Base-by-base conservation (phyloP, 2,329 filamentous ascomycete species). In the Fusarium burgessii region DNA sequence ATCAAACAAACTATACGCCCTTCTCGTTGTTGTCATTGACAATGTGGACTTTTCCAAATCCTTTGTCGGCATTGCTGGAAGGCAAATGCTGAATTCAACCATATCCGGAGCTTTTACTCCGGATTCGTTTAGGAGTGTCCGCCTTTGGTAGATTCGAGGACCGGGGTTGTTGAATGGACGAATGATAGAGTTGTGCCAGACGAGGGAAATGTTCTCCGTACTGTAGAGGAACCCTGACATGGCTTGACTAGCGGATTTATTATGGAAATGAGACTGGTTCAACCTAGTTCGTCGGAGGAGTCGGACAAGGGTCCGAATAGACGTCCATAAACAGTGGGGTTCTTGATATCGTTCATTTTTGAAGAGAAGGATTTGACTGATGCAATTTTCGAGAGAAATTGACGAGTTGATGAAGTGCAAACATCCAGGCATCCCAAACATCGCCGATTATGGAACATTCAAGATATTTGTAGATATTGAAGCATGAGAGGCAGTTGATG, bases 211-310 rank as follows among this genome's bases (percentile, higher is more conserved):
- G 57, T 45, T 20, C 25, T 51, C 32, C 20, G 17, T 5, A 38
- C 20, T n/a, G 32, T 36, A 38, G 32, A 18, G 32, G 41, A 29
- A 29, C 29, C 29, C 58, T 47, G 46, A 45, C 52, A 56, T 47
- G 47, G 61, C 45, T 72, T 66, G 62, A 23, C 62, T 67, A 58
- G 58, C 66, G 66, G 70, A 35, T 58, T 72, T 70, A 66, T 55
- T 55, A 14, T 66, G 68, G 68, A 43, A 68, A 71, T 71, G 49
- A 40, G 33, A 51, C 27, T 25, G 10, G 42, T 10, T n/a, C 5
- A 36, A 20, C 33, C 41, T 20, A n/a, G 42, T 11, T 40, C 8
- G 29, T 8, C 58, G 42, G 66, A 52, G 66, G 69, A 56, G 40
- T 13, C 55, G 70, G 70, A 20, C 57, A n/a, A 18, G 35, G n/a